Base-by-base conservation (phyloP, 495 filamentous ascomycete genomes). In the Jackrogersella multiformis region DNA sequence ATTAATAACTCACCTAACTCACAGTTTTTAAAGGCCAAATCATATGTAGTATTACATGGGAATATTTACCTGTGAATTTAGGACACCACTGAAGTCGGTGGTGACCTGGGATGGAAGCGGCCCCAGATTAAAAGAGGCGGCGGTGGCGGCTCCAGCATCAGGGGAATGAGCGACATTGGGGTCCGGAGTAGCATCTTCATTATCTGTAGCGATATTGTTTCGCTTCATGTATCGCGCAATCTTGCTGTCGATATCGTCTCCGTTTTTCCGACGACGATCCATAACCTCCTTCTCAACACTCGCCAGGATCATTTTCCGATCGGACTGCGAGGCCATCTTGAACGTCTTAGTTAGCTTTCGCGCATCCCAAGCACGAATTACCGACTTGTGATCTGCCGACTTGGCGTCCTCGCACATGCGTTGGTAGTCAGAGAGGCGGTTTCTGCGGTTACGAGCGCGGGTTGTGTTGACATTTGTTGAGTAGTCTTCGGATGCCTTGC, bases 341-440 rank as follows among this genome's bases (percentile, higher is more conserved):
- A 13, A 55, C 2, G 32, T 5, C 1, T 55, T 20, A 1, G 32
- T 39, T 5, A 44, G 3, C 2, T 13, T 7, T 2, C 23, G 20
- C 2, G 51, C 16, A 13, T 51, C 51, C 42, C 20, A 49, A 28
- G 32, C 56, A 26, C 56, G 44, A 12, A 18, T 39, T 4, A 60
- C 10, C 5, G 56, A 30, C 34, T 51, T 60, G 16, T 18, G 32
- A 20, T 60, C 56, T n/a, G 32, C 15, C 2, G 44, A 10, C n/a
- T 51, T 60, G n/a, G 44, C 56, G 15, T 38, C 20, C 5, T 60
- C 56, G 5, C 9, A 0, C 13, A 10, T 18, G 20, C 18, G 56
- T 16, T 60, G 2, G 10, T 36, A 16, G 0, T 23, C 16, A 18
- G 20, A 8, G 6, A 60, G 44, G 2, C 32, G 18, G 5, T 28